These are phyloP conservation scores for Calonectria pseudoturangicola DNA, from an alignment of 2,329 filamentous ascomycete genomes.

Conservation along the genomic window DNA sequence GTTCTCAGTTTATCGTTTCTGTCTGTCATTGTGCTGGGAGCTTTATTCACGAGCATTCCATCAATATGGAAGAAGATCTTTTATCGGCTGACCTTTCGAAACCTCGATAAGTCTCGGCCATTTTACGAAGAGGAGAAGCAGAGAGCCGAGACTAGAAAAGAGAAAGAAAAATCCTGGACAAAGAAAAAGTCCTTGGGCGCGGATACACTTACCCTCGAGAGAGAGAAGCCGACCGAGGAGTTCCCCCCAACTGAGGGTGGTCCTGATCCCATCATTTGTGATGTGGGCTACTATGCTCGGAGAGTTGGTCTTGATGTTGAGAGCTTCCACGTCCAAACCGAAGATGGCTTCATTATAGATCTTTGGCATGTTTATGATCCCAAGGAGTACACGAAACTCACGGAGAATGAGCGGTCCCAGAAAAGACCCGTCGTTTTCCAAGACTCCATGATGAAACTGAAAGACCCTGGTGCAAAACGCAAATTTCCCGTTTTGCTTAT, in stretches of 20 bases:
- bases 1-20: constrained; percentile 87
- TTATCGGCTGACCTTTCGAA: constrained; percentile 72
- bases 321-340: constrained; percentile 88
- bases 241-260: constrained; percentile 87
- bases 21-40: constrained; percentile 82
- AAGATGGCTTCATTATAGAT: constrained; percentile 93
- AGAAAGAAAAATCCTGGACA: constrained; percentile 79
- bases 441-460: constrained; percentile 60
- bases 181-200: constrained; percentile 59
- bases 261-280: constrained; percentile 84
- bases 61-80: constrained; percentile 68
- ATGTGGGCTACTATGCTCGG: constrained; percentile 90
- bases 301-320: constrained; percentile 92
- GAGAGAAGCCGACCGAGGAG: constrained; percentile 68
- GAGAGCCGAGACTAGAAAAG: constrained; percentile 72
- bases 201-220: constrained; percentile 63
- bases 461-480: constrained; percentile 62
- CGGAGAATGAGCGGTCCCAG: constrained; percentile 70
- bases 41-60: constrained; percentile 81
- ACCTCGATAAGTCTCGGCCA: constrained; percentile 77
- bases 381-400: constrained; percentile 76
- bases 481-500: constrained; percentile 91
- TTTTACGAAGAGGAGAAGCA: constrained; percentile 84
- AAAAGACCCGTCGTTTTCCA: constrained; percentile 78
- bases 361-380: constrained; percentile 95